These are phyloP conservation scores for Alliaria petiolata DNA, from an alignment of 345 rosid genomes.

Conservation along the genomic window DNA sequence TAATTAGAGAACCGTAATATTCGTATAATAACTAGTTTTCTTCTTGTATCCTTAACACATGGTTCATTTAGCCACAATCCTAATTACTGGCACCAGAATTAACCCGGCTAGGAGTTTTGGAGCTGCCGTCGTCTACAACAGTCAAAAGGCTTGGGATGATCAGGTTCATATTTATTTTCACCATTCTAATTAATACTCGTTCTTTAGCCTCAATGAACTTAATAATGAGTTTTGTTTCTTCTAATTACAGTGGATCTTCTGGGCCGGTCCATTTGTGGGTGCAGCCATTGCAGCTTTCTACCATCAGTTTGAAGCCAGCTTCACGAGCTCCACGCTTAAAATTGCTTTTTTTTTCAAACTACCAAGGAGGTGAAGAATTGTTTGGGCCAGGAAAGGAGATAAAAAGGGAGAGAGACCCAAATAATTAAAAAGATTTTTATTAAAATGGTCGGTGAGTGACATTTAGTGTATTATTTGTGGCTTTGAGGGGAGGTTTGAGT, in stretches of 20 bases:
- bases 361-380: neutral
- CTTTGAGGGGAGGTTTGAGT: slow-evolving; percentile 23
- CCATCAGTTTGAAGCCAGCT: slow-evolving; percentile 79
- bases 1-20: too few species aligned
- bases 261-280: slow-evolving; percentile 87
- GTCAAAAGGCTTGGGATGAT: slow-evolving; percentile 62
- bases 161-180: slow-evolving; percentile 45
- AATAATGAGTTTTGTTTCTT: neutral
- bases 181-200: neutral
- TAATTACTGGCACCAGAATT: slow-evolving; percentile 84
- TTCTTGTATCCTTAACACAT: too few species aligned
- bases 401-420: neutral
- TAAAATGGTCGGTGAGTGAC: slow-evolving; percentile 11
- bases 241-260: slow-evolving; percentile 64
- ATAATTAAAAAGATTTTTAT: neutral
- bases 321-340: slow-evolving; percentile 38
- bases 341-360: neutral
- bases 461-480: slow-evolving; percentile 12
- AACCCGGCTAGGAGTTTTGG: slow-evolving; percentile 91
- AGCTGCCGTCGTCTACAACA: slow-evolving; percentile 68
- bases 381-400: neutral
- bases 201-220: neutral
- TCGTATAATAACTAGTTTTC: too few species aligned
- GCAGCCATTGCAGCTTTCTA: slow-evolving; percentile 90
- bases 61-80: slow-evolving; percentile 91